Base-by-base conservation (phyloP, 1,284 basidiomycete species). In the Ceratobasidium sp. region DNA sequence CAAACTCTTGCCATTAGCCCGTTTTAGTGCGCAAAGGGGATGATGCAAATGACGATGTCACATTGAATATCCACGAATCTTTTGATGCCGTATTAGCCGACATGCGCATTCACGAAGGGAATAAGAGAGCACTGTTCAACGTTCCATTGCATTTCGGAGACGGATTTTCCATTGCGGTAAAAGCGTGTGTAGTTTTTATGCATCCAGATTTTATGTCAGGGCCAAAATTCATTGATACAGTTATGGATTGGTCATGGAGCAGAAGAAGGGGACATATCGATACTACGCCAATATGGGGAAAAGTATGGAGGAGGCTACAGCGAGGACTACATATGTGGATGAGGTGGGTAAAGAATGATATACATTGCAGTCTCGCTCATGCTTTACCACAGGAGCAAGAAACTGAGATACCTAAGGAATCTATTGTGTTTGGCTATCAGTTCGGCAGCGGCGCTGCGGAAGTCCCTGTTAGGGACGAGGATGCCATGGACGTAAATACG, bases 111-210 rank as follows among this genome's bases (percentile, higher is more conserved):
- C 91, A 91, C 64, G 94, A 97, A 83, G 90, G 93, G 10, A 92
- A 94, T 0, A 99, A 98, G 82, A 90, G 96, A n/a, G 89, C 94
- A 0, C 85, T 91, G 15, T 98, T 96, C 84, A 94, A 88, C 79
- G 86, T 97, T 45, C 92, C 94, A 1, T 89, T 99, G 71, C 88
- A 92, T 79, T 86, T 99, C 35, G 95, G 90, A 1, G 87, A 93
- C 17, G 94, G 89, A 1, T 90, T 98, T 78, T 89, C 90, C 20
- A 97, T 99, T 78, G 95, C 96, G 2, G 88, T 99, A 65, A 96
- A 96, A 82, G 98, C 97, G 92, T 97, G 81, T 80, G 87, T 81
- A 77, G 31, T 13, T 49, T 33, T 20, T 20, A 77, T 79, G 49
- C 53, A 37, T 42, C 49, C 49, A 10, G 42, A 58, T 20, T 63